A percentile compares a stretch with the other conserved stretches of the same genome.
These are phyloP conservation scores for Podospora appendiculata DNA, from an alignment of 495 filamentous ascomycete species.

Conservation along the genomic window DNA sequence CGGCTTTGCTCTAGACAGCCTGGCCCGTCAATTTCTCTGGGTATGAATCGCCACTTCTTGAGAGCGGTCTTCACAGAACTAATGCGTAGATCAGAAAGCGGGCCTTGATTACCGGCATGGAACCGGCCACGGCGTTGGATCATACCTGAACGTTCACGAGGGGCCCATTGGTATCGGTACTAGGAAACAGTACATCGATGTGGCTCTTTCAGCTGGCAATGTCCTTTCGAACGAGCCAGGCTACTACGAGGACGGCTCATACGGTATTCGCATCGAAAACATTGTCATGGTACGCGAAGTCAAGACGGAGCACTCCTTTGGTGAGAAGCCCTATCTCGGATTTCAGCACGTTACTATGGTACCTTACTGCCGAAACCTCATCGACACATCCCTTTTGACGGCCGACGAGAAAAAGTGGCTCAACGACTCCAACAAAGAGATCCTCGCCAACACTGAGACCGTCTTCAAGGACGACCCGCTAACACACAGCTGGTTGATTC, in stretches of 20 bases:
- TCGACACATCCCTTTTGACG: constrained; percentile 67
- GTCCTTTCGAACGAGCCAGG: constrained; percentile 94
- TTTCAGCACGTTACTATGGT: constrained; percentile 98
- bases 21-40: constrained; percentile 93
- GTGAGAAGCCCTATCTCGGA: constrained; percentile 86
- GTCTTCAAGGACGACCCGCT: constrained; percentile 67
- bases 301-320: constrained; percentile 78
- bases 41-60: constrained; percentile 16
- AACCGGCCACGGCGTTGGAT: constrained; percentile 94
- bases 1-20: constrained; percentile 81
- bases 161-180: constrained; percentile 96
- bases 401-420: constrained; percentile 78
- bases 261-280: constrained; percentile 98
- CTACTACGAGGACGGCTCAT: constrained; percentile 95
- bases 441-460: constrained; percentile 73
- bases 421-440: constrained; percentile 75
- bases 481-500: constrained; percentile 71
- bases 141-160: constrained; percentile 90
- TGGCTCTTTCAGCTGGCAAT: constrained; percentile 82
- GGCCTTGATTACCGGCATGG: constrained; percentile 95
- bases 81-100: constrained; percentile 42
- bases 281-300: constrained; percentile 83
- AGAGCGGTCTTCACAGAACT: constrained; percentile 1
- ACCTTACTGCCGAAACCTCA: constrained; percentile 84
- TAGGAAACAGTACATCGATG: constrained; percentile 83